These are phyloP conservation scores for Fusarium chaquense DNA, from an alignment of 2,329 filamentous ascomycete species.

Conservation along the genomic window DNA sequence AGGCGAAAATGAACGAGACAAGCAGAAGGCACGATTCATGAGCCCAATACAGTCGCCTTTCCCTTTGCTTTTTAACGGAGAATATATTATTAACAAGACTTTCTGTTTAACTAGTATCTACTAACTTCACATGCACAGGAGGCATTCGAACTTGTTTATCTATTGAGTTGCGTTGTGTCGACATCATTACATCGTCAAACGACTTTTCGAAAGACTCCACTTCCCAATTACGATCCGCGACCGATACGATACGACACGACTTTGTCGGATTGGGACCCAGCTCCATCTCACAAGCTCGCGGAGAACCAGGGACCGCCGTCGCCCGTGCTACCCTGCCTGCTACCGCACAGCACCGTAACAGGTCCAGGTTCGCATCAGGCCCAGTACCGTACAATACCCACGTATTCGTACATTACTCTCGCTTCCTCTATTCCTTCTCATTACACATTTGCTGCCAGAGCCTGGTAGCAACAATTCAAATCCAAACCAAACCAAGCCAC, in stretches of 20 bases:
- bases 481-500: slow-evolving; percentile 25
- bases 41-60: slow-evolving; percentile 1
- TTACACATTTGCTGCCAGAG: slow-evolving; percentile 30
- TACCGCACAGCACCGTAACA: slow-evolving; percentile 23
- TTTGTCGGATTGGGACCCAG: slow-evolving; percentile 28
- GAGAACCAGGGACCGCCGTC: slow-evolving; percentile 38
- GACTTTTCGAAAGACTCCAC: slow-evolving; percentile 31
- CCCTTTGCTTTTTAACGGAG: neutral
- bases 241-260: slow-evolving; percentile 44
- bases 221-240: slow-evolving; percentile 40
- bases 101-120: neutral
- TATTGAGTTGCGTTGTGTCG: slow-evolving; percentile 13
- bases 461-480: slow-evolving; percentile 20
- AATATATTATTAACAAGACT: neutral
- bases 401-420: slow-evolving; percentile 38
- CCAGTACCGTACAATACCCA: slow-evolving; percentile 27
- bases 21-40: slow-evolving; percentile 26
- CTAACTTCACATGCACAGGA: neutral
- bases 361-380: slow-evolving; percentile 20
- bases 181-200: slow-evolving; percentile 37
- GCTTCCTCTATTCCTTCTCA: slow-evolving; percentile 21
- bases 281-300: slow-evolving; percentile 42
- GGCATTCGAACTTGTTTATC: neutral
- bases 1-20: slow-evolving; percentile 27
- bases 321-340: slow-evolving; percentile 23